phyloP scores from a whole-genome alignment of 169 alveolate species.

The Besnoitia besnoiti region DNA sequence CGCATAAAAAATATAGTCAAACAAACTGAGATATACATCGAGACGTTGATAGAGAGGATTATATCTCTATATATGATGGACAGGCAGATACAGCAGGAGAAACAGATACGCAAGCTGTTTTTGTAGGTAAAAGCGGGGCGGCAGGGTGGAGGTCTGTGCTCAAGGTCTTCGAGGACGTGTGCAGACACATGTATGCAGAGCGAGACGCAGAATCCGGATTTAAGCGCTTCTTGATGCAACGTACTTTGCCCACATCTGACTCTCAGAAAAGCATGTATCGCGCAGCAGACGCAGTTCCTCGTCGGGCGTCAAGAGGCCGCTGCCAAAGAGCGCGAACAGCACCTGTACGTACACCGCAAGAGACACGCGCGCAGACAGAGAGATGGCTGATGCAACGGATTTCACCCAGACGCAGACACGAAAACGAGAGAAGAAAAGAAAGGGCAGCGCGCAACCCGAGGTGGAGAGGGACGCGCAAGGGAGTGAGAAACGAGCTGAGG shows the following conservation, averaged over 20 bases:
- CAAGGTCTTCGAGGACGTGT: no score
- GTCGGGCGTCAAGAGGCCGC: background rate
- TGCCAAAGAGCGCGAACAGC: constrained; percentile 19
- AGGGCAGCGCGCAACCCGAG: background rate
- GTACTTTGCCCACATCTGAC: background rate
- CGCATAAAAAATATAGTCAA: background rate
- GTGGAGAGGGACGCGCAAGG: background rate
- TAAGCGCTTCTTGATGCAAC: no score
- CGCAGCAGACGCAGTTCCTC: constrained; percentile 2
- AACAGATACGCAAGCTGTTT: no score
- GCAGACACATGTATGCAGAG: no score
- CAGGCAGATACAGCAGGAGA: background rate
- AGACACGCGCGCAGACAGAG: background rate
- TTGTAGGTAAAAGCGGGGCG: no score
- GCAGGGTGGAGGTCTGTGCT: no score
- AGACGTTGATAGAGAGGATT: no score
- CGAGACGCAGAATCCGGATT: no score
- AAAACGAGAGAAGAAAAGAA: background rate
- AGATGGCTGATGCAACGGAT: background rate
- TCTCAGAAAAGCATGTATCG: background rate
- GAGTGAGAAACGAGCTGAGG: background rate
- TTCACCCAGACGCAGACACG: background rate
- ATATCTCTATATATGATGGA: background rate
- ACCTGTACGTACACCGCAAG: background rate
- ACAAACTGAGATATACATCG: no score